phyloP scores from a whole-genome alignment of 495 filamentous ascomycete species.

The Chaetomium cochliodes region DNA sequence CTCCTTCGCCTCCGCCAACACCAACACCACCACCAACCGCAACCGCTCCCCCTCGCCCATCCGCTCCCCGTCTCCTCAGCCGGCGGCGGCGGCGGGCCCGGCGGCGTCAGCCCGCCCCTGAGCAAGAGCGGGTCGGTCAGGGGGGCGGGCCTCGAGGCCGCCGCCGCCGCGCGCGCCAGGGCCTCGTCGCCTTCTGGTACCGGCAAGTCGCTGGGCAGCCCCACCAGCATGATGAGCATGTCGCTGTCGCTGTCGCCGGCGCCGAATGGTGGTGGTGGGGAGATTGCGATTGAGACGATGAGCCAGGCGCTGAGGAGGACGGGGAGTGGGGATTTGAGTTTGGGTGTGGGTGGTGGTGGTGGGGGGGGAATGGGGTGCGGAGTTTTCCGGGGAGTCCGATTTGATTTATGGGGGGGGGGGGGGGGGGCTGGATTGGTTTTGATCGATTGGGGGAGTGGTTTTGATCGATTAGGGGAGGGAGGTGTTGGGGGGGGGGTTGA shows the following conservation, averaged over 20 bases:
- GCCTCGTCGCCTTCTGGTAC: constrained; percentile 42
- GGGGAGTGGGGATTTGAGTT: constrained; percentile 72
- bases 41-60: constrained; percentile 75
- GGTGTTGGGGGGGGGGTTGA: neutral
- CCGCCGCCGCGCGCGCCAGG: neutral
- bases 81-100: constrained; percentile 39
- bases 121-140: constrained; percentile 66
- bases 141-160: constrained; percentile 40
- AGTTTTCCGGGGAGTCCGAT: constrained; percentile 64
- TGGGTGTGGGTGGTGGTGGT: too few species aligned
- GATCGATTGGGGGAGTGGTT: neutral
- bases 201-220: constrained; percentile 50
- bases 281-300: constrained; percentile 88
- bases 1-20: constrained; percentile 38
- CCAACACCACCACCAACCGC: constrained; percentile 49
- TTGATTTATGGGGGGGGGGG: constrained; percentile 15
- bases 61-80: constrained; percentile 67
- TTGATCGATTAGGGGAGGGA: neutral
- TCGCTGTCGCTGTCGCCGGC: constrained; percentile 21
- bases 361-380: constrained; percentile 48
- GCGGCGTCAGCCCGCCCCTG: constrained; percentile 56
- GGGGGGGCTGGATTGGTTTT: neutral
- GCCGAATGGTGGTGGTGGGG: constrained; percentile 44
- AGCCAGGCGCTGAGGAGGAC: constrained; percentile 79
- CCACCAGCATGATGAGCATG: constrained; percentile 34